Evolutionary conservation across 2,329 filamentous ascomycete genomes (phyloP).

Genomic region (Pestalotiopsis sp.): DNA sequence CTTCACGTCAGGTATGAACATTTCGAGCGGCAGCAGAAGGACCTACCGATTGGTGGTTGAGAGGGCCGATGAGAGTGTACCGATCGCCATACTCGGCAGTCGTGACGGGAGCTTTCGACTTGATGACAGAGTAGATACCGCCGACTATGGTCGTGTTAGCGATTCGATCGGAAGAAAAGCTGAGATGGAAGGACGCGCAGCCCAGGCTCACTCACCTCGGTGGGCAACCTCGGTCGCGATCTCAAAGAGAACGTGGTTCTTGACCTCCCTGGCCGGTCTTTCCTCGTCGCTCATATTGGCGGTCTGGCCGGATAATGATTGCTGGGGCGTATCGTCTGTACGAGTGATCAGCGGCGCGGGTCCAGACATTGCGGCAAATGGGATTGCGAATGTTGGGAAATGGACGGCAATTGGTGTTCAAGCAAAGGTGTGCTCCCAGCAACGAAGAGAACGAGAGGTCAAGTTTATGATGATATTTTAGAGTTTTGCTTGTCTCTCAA

Average conservation of each 20-base stretch:
- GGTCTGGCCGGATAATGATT: constrained; percentile 12
- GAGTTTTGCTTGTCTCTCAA: constrained; percentile 6
- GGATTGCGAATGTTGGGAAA: neutral
- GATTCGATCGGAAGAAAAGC: neutral
- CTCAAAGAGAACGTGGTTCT: constrained; percentile 95
- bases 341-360: neutral
- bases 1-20: constrained; percentile 9
- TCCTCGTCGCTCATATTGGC: constrained; percentile 46
- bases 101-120: constrained; percentile 97
- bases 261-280: constrained; percentile 67
- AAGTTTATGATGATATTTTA: constrained; percentile 1
- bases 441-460: neutral
- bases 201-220: constrained; percentile 64
- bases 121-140: constrained; percentile 98
- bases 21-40: neutral
- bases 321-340: constrained; percentile 5
- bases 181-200: neutral
- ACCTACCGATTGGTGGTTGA: constrained; percentile 85
- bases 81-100: constrained; percentile 98
- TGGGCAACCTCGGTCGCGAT: constrained; percentile 96
- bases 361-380: neutral
- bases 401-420: neutral
- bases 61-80: constrained; percentile 92
- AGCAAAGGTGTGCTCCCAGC: neutral
- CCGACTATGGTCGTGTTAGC: constrained; percentile 63